Evolutionary conservation across 176 grass and related monocot genomes (phyloP).

Genomic region (Cymbopogon citratus): DNA sequence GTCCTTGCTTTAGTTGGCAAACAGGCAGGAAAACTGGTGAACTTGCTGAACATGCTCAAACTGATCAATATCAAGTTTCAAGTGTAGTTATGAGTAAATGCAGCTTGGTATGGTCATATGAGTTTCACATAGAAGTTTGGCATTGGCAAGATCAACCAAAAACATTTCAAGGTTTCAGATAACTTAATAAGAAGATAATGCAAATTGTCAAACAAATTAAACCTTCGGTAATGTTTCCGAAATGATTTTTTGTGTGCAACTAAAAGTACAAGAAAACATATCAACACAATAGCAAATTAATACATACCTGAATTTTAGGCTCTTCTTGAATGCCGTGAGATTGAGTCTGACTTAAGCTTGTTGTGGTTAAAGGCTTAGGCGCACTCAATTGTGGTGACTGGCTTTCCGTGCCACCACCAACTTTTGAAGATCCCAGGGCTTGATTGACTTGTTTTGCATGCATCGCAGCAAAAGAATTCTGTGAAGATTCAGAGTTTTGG

Average conservation of each 20-base stretch:
- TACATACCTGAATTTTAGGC: slow-evolving; percentile 52
- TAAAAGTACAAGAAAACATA: neutral
- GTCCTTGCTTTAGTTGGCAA: too few relatives aligned
- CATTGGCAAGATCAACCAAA: too few relatives aligned
- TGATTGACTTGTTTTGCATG: slow-evolving; percentile 57
- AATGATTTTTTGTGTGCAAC: neutral
- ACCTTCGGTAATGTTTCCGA: neutral
- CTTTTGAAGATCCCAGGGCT: slow-evolving; percentile 38
- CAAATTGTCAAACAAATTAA: too few relatives aligned
- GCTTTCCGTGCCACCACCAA: slow-evolving; percentile 35
- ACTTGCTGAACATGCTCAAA: too few relatives aligned
- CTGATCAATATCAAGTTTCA: too few relatives aligned
- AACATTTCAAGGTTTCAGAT: too few relatives aligned
- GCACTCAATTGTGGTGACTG: slow-evolving; percentile 19
- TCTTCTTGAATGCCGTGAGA: slow-evolving; percentile 43
- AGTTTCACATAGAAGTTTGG: too few relatives aligned
- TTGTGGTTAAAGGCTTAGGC: slow-evolving; percentile 31
- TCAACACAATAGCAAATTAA: slow-evolving; percentile 19
- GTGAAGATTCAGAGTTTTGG: slow-evolving; percentile 28
- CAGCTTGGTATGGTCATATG: too few relatives aligned
- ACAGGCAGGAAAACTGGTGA: too few relatives aligned
- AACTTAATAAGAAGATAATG: too few relatives aligned
- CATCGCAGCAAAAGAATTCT: slow-evolving; percentile 39
- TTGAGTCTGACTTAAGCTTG: slow-evolving; percentile 34
- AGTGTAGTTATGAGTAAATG: too few relatives aligned